Percentiles rank a stretch among this genome's conserved stretches.
Evolutionary conservation across 441 rosid species (phyloP).

Genomic region (Brassica balearica): DNA sequence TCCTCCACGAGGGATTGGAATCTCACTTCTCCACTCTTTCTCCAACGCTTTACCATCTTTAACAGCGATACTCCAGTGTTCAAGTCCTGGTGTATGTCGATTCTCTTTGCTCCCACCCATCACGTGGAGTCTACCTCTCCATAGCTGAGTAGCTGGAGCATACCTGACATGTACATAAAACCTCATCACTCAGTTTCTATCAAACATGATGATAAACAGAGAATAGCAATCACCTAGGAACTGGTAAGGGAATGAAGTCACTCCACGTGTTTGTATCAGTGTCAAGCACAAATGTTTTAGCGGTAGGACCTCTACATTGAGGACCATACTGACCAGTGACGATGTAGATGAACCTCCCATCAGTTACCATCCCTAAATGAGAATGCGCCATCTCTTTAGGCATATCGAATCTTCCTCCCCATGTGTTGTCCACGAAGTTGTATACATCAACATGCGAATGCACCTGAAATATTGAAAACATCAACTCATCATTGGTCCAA

Average conservation of each 20-base stretch:
- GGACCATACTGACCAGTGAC: conserved; percentile 10
- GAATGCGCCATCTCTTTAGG: conserved; percentile 2
- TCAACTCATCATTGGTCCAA: background rate
- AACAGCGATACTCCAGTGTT: conserved; percentile 93
- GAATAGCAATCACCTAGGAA: background rate
- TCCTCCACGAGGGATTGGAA: conserved; percentile 92
- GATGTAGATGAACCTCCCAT: background rate
- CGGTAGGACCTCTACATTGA: background rate
- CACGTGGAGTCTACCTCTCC: conserved; percentile 97
- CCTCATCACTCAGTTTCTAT: conserved; percentile 13
- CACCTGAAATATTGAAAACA: background rate
- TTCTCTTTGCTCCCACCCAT: conserved; percentile 98
- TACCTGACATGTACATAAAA: conserved; percentile 53
- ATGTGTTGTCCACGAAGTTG: background rate
- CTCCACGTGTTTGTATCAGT: background rate
- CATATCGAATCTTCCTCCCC: conserved; percentile 13
- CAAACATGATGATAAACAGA: background rate
- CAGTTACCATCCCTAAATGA: conserved; percentile 1
- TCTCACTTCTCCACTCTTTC: conserved; percentile 80
- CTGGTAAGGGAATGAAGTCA: background rate
- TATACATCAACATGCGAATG: background rate
- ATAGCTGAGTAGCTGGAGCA: conserved; percentile 90
- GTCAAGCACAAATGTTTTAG: background rate
- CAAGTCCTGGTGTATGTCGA: conserved; percentile 79
- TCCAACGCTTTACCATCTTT: conserved; percentile 80